These are phyloP conservation scores for Mucuna pruriens DNA, from an alignment of 306 rosid species.

Conservation along the genomic window DNA sequence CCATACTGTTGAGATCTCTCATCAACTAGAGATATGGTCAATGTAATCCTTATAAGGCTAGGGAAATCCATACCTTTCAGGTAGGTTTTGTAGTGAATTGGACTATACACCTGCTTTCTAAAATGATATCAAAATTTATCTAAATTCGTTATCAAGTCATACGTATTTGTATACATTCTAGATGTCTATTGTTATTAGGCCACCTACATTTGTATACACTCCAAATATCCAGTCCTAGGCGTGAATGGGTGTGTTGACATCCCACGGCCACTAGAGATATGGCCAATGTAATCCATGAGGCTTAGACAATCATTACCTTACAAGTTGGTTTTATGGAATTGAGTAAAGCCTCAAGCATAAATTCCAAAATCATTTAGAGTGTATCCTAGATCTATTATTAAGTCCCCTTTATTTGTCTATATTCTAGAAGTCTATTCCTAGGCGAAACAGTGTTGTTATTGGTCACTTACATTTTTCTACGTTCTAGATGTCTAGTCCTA, in stretches of 20 bases:
- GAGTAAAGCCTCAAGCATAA: neutral
- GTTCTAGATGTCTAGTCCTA: neutral
- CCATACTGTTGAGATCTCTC: neutral
- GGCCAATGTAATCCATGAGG: neutral
- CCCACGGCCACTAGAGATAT: neutral
- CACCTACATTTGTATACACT: neutral
- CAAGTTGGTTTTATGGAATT: neutral
- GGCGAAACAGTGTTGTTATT: neutral
- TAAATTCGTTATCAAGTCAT: too few relatives aligned
- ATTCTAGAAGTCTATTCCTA: neutral
- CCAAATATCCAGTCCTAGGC: neutral
- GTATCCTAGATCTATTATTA: neutral
- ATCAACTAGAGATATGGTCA: neutral
- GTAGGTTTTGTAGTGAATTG: too few relatives aligned
- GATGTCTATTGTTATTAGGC: neutral
- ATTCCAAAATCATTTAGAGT: neutral
- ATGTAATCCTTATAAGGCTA: too few relatives aligned
- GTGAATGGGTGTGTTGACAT: neutral
- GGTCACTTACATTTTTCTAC: neutral
- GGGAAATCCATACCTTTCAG: too few relatives aligned
- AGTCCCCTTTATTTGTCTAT: neutral
- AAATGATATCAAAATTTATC: too few relatives aligned
- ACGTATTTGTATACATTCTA: too few relatives aligned
- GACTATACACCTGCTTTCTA: too few relatives aligned
- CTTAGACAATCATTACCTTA: neutral